Base-by-base conservation (phyloP, 345 rosid genomes). In the Syzygium grande region DNA sequence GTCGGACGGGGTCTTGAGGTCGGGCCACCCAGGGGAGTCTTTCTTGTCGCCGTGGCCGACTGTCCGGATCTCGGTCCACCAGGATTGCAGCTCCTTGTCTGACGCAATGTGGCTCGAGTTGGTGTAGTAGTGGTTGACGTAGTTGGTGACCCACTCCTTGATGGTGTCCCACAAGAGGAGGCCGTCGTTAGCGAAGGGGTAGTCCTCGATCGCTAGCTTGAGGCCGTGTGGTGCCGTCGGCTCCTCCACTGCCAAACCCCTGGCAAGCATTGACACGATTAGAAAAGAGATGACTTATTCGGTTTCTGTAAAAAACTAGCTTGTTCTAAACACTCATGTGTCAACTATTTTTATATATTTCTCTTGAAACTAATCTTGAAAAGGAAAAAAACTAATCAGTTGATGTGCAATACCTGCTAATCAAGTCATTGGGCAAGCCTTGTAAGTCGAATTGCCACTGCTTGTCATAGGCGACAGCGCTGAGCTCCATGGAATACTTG, bases 21-120 rank as follows among this genome's bases (percentile, higher is more conserved):
- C 86, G 25, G 94, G 97, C 95, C 95, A 95, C 91, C 95, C 89
- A 1, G 92, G 89, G 77, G 91, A 89, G 38, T 93, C 93, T 53
- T 92, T 93, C 84, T 93, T 93, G 89, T 92, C 96, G 0, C 77
- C 91, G 53, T 93, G 96, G 17, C 95, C 96, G 0, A 92, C 91
- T 0, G 89, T 92, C 14, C 88, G 90, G 30, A 89, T 56, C 84
- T 92, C 93, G 5, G 59, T 86, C 92, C 92, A 92, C 92, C 91
- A 91, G 13, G 86, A 88, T 59, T 91, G 92, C 23, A 92, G 90
- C 89, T 92, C 94, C n/a, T 34, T 30, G 46, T 92, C 94, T 0
- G 89, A 84, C 2, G 11, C 61, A 7, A 90, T 87, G 11, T 15
- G 79, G 87, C 41, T 51, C 34, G 90, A 58, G 55, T 87, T 73